Evolutionary conservation across 768 basidiomycete species (phyloP).

Genomic region (Amanita fuliginea): DNA sequence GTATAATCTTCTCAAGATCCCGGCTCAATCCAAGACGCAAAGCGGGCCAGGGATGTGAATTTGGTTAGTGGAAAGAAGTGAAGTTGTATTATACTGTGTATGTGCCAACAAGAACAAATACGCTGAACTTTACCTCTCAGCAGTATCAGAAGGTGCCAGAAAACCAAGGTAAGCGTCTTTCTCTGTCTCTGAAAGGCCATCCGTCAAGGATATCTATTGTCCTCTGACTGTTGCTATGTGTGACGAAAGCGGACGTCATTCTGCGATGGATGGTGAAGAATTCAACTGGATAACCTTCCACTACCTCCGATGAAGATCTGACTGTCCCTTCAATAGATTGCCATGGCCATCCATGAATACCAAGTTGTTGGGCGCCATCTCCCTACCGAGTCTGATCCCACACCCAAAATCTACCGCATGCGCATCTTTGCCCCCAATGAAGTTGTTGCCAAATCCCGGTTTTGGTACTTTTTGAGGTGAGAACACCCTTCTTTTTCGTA

Average conservation of each 20-base stretch:
- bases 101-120: no score
- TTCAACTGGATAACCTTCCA: no score
- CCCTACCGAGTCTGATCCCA: conserved; percentile 87
- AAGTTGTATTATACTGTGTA: no score
- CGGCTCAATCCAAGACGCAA: background rate
- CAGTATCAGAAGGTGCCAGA: no score
- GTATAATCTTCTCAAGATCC: background rate
- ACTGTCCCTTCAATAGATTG: conserved; percentile 2
- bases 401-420: conserved; percentile 99
- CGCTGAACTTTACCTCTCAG: no score
- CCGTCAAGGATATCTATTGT: no score
- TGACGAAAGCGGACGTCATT: no score
- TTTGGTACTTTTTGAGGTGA: conserved; percentile 98
- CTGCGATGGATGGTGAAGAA: no score
- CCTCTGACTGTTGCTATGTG: no score
- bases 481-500: conserved; percentile 11
- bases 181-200: no score
- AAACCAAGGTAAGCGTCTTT: no score
- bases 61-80: no score
- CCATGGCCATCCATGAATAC: conserved; percentile 59
- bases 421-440: conserved; percentile 98
- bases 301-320: background rate
- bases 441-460: conserved; percentile 97
- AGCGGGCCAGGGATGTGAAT: background rate
- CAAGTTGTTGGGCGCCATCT: conserved; percentile 97